Conservation (phyloP, 164 flowering plant genomes). For the Buxus sempervirens region DNA sequence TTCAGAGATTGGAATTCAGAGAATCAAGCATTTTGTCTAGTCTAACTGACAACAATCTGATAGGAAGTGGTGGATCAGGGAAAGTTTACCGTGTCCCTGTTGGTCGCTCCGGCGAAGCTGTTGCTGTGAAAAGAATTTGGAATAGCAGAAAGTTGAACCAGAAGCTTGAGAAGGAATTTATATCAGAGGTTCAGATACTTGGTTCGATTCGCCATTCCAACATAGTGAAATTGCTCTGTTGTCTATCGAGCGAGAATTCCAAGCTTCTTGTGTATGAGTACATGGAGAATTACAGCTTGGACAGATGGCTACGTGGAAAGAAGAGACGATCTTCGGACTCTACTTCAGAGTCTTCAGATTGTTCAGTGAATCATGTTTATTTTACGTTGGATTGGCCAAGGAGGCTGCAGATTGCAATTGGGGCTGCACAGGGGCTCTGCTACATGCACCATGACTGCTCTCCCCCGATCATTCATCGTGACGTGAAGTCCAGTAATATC, state of each 20-base stretch:
- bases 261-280: constrained; percentile 75
- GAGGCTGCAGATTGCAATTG: constrained; percentile 59
- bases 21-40: constrained; percentile 31
- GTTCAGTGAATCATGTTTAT: constrained; percentile 7
- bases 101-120: constrained; percentile 20
- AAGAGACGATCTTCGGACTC: not conserved
- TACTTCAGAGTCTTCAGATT: constrained; percentile 1
- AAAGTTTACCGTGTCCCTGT: constrained; percentile 44
- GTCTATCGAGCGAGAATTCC: constrained; percentile 43
- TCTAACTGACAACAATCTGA: constrained; percentile 36
- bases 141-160: constrained; percentile 32
- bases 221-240: constrained; percentile 60
- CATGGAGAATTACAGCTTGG: constrained; percentile 58
- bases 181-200: constrained; percentile 55
- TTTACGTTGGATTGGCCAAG: constrained; percentile 54
- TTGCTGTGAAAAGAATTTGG: constrained; percentile 71
- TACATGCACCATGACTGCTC: constrained; percentile 72
- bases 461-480: constrained; percentile 66
- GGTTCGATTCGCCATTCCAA: constrained; percentile 56
- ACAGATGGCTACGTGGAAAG: constrained; percentile 49
- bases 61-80: constrained; percentile 74
- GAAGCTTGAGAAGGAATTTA: constrained; percentile 51
- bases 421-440: constrained; percentile 66
- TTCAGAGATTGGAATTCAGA: constrained; percentile 44
- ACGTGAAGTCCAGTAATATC: constrained; percentile 74